Conservation (phyloP, 1,139 yeast species). For the Pichia sp. region DNA sequence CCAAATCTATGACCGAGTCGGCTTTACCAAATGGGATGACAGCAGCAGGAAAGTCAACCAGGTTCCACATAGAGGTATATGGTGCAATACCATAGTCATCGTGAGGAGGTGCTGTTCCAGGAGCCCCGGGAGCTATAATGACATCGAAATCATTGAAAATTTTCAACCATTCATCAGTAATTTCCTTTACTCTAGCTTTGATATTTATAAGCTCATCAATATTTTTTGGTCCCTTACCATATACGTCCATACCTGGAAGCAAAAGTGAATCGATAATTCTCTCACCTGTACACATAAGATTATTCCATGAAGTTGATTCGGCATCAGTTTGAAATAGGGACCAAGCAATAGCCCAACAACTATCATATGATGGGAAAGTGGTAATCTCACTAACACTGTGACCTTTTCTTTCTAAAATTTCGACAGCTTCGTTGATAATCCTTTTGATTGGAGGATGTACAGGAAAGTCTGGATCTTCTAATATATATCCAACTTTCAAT, state of each 20-base stretch:
- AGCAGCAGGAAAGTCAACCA: conserved; percentile 58
- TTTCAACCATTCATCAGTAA: conserved; percentile 2
- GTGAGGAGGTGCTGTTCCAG: conserved; percentile 62
- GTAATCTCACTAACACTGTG: conserved; percentile 44
- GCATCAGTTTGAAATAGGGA: conserved; percentile 56
- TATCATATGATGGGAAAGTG: conserved; percentile 44
- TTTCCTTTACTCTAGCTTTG: neutral
- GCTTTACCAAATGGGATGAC: conserved; percentile 59
- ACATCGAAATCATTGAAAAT: conserved; percentile 52
- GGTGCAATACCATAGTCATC: conserved; percentile 42
- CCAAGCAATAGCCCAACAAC: conserved; percentile 47
- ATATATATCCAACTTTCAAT: conserved; percentile 37
- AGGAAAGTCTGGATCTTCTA: conserved; percentile 44
- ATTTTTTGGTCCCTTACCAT: conserved; percentile 50
- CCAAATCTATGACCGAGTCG: conserved; percentile 36
- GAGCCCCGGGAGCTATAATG: conserved; percentile 61
- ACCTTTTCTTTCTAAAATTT: conserved; percentile 39
- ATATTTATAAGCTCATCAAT: conserved; percentile 43
- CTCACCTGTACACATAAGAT: conserved; percentile 31
- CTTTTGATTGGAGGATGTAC: conserved; percentile 50
- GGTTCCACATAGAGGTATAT: conserved; percentile 63
- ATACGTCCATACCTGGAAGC: conserved; percentile 54
- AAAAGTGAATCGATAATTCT: conserved; percentile 51
- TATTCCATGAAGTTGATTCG: conserved; percentile 45
- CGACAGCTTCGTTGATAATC: conserved; percentile 40